Evolutionary conservation across 163 green algal genomes (phyloP).

Genomic region (Prototheca cutis): DNA sequence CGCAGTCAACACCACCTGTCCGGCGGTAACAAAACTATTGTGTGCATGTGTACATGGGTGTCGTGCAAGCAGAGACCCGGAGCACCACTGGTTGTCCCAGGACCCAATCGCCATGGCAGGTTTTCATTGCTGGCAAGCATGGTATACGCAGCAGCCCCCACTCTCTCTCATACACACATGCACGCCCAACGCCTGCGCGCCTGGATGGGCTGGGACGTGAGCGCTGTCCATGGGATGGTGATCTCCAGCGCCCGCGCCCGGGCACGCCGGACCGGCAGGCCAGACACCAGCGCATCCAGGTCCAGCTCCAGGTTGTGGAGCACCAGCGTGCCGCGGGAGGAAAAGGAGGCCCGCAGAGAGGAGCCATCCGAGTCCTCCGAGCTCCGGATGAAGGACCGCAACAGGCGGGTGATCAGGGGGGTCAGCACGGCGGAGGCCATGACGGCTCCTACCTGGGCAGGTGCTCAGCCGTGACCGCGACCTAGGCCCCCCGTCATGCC

Average conservation of each 20-base stretch:
- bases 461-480: too few species aligned
- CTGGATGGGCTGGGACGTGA: constrained; percentile 40
- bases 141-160: too few species aligned
- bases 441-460: too few species aligned
- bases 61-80: too few species aligned
- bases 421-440: constrained; percentile 28
- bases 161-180: too few species aligned
- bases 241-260: constrained; percentile 35
- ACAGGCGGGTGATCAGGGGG: constrained; percentile 29
- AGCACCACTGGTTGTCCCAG: too few species aligned
- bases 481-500: too few species aligned
- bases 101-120: too few species aligned
- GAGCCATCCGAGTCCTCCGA: constrained; percentile 20
- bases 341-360: constrained; percentile 26
- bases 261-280: constrained; percentile 21
- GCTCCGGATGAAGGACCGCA: constrained; percentile 32
- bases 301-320: constrained; percentile 48
- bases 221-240: constrained; percentile 36
- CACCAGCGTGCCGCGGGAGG: constrained; percentile 18
- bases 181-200: too few species aligned
- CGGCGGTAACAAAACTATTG: too few species aligned
- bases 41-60: too few species aligned
- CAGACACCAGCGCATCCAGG: constrained; percentile 24
- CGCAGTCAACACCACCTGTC: constrained; percentile 12
- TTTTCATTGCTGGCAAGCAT: too few species aligned